Evolutionary conservation across 2,329 filamentous ascomycete species (phyloP).

Genomic region (Beauveria scarabaeidicola): DNA sequence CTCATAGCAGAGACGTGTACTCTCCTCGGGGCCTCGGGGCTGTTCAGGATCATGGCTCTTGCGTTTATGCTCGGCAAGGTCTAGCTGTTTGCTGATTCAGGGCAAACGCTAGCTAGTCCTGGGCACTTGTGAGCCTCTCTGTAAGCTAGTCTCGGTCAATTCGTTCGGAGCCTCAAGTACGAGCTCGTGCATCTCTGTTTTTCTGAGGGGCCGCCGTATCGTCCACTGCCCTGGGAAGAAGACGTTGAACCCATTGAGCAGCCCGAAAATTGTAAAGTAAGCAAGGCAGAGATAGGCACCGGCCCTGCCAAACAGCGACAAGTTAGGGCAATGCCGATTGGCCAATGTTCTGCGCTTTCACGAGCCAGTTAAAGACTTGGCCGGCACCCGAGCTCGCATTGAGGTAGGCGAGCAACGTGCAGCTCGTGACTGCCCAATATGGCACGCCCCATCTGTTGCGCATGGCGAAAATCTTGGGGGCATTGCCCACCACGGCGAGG

Average conservation of each 20-base stretch:
- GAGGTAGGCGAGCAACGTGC: slow-evolving; percentile 46
- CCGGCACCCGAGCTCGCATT: slow-evolving; percentile 47
- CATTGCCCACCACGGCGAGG: slow-evolving; percentile 28
- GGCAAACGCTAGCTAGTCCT: no score
- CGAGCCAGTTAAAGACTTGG: slow-evolving; percentile 50
- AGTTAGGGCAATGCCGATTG: slow-evolving; percentile 3
- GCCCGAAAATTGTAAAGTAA: slow-evolving; percentile 25
- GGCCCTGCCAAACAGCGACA: background rate
- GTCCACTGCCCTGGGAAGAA: slow-evolving; percentile 17
- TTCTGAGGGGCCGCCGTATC: no score
- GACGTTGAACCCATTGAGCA: slow-evolving; percentile 51
- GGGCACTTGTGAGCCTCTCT: no score
- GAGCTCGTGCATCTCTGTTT: no score
- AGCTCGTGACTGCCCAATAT: slow-evolving; percentile 11
- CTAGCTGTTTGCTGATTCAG: no score
- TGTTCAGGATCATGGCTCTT: no score
- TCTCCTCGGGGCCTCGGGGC: no score
- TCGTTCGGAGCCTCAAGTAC: no score
- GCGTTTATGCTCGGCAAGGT: no score
- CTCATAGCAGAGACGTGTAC: no score
- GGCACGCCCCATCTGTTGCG: slow-evolving; percentile 20
- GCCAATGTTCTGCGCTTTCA: slow-evolving; percentile 5
- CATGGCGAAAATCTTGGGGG: slow-evolving; percentile 28
- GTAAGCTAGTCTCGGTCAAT: no score
- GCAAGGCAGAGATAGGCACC: slow-evolving; percentile 9